Evolutionary conservation across 495 filamentous ascomycete genomes (phyloP).

Genomic region (Hyaloscypha finlandica): DNA sequence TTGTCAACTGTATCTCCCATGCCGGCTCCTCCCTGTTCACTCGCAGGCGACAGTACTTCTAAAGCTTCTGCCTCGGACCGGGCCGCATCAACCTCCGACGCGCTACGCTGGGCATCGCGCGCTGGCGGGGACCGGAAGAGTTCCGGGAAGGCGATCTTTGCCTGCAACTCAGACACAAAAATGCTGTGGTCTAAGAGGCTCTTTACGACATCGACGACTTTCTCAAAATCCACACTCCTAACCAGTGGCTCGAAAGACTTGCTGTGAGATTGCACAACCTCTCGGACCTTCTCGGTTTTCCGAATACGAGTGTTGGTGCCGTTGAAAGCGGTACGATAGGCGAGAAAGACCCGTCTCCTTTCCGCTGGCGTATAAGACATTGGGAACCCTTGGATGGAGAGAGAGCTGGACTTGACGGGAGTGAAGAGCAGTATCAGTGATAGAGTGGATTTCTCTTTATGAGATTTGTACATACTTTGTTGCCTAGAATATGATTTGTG

Average conservation of each 20-base stretch:
- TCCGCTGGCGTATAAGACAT: conserved; percentile 19
- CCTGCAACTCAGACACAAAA: conserved; percentile 38
- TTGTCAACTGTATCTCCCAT: conserved; percentile 11
- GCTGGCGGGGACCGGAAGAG: conserved; percentile 34
- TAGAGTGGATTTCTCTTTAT: too few species aligned
- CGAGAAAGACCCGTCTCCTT: conserved; percentile 36
- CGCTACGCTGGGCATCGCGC: conserved; percentile 32
- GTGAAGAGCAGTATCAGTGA: too few species aligned
- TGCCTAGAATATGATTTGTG: too few species aligned
- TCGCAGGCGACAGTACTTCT: conserved; percentile 31
- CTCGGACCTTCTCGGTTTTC: conserved; percentile 36
- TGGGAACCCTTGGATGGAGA: background rate
- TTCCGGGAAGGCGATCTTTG: conserved; percentile 40
- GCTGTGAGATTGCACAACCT: conserved; percentile 28
- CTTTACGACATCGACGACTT: conserved; percentile 36
- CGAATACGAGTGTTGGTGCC: conserved; percentile 36
- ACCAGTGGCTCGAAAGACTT: conserved; percentile 32
- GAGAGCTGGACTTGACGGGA: too few species aligned
- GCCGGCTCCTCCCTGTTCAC: conserved; percentile 21
- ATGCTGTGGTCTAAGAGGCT: conserved; percentile 33
- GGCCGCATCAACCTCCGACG: conserved; percentile 33
- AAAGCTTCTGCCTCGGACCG: conserved; percentile 34
- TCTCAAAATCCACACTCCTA: conserved; percentile 33
- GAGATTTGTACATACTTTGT: too few species aligned
- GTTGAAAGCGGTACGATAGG: conserved; percentile 37